phyloP scores from a whole-genome alignment of 179 eudicot species.

The Camellia oleifera region DNA sequence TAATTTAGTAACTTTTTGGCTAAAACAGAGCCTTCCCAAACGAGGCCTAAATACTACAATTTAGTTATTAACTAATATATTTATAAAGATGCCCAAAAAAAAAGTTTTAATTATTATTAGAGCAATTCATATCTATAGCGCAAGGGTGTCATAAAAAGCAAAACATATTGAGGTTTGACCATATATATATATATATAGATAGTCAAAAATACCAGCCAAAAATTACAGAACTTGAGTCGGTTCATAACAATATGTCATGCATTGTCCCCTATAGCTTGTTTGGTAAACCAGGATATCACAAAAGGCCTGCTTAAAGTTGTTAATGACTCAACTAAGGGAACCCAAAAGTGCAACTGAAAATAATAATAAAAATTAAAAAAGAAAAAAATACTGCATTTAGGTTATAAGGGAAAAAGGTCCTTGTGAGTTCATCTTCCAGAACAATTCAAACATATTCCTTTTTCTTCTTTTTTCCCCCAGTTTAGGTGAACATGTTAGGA shows the following conservation, averaged over 20 bases:
- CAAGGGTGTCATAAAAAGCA: no score
- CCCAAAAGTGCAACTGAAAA: not conserved
- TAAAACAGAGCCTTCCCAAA: no score
- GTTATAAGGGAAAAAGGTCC: not conserved
- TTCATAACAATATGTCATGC: not conserved
- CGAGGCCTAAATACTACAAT: no score
- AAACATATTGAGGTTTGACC: no score
- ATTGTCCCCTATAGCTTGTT: not conserved
- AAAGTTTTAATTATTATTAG: no score
- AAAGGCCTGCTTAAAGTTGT: slow-evolving; percentile 7
- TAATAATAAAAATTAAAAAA: not conserved
- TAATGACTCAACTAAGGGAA: not conserved
- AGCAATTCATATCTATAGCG: no score
- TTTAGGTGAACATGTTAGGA: slow-evolving; percentile 75
- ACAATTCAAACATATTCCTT: not conserved
- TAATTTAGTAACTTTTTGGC: no score
- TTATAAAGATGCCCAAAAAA: no score
- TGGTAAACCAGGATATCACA: not conserved
- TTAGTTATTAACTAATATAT: no score
- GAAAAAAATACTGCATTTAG: not conserved
- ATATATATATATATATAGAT: no score
- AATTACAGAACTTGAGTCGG: not conserved
- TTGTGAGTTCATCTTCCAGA: not conserved
- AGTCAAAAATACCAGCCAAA: no score
- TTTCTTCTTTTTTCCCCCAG: not conserved